Evolutionary conservation across 345 rosid species (phyloP), one percentile per base, ranked within the genome.

Genomic region (Camelina laxa): DNA sequence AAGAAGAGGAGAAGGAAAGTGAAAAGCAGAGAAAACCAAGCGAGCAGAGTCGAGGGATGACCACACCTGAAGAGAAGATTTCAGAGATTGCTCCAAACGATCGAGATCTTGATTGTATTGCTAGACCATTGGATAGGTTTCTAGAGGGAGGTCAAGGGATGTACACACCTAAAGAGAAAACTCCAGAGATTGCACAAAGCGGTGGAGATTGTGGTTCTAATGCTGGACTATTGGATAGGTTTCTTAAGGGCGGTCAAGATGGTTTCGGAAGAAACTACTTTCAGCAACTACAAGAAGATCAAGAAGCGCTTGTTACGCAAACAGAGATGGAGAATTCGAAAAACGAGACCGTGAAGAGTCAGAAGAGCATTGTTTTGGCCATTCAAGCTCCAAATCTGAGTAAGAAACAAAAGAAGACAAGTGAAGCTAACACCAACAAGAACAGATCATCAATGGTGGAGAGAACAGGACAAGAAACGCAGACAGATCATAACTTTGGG

Each of bases 281-380:
- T 22, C 62, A 42, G 20, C 74, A 51, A 38, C 60, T 35, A 59
- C 56, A 65, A 20, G 35, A 30, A 65, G 62, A 14, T 41, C 39
- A 64, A 36, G 39, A 57, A 70, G 66, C 15, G 3, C 13, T 63
- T 45, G 60, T 35, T 22, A 24, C 21, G 4, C 69, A 56, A 57
- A 68, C 38, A 0, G 69, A 69, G 45, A 50, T 50, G 15, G 65
- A 54, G 14, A 20, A 22, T 35, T 21, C 35, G 53, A 57, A 58
- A 59, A 59, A 36, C 15, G 62, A 24, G 55, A 51, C 54, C 0
- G 44, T 50, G 35, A 44, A 13, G n/a, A 60, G 56, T n/a, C 73
- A 42, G 22, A 78, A 66, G 45, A 59, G 42, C 19, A 50, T 78
- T 60, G 74, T 78, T 66, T 78, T 78, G 49, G 77, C 73, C 56